Percentiles rank a stretch among this genome's conserved stretches.
Evolutionary conservation across 108 stramenopile species (phyloP).

Genomic region (Schizochytrium sp.): DNA sequence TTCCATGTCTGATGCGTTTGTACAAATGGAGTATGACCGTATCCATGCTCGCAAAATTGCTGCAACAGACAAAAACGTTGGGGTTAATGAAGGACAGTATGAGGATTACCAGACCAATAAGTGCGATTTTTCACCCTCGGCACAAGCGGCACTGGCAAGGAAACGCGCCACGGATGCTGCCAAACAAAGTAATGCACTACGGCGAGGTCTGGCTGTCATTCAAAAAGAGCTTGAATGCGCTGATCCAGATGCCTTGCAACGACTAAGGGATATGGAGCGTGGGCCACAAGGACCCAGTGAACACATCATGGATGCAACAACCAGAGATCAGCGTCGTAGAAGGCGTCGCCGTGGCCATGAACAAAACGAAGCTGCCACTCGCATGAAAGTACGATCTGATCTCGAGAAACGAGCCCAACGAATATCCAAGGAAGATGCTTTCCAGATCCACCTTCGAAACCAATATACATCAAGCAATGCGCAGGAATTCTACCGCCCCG

Average conservation of each 20-base stretch:
- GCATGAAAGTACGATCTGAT: slow-evolving; percentile 15
- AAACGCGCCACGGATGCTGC: background rate
- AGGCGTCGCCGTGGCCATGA: background rate
- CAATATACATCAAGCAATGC: background rate
- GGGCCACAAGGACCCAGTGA: background rate
- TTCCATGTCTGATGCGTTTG: slow-evolving; percentile 34
- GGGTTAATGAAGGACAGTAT: background rate
- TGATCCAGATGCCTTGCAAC: background rate
- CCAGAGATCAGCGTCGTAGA: background rate
- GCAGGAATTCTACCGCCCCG: background rate
- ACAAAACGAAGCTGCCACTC: background rate
- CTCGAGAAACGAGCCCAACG: slow-evolving; percentile 48
- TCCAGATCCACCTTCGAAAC: background rate
- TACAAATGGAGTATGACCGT: slow-evolving; percentile 20
- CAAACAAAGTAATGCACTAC: background rate
- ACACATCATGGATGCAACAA: background rate
- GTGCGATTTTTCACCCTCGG: no score
- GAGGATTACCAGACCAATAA: no score
- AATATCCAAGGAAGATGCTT: background rate
- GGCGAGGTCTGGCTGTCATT: background rate
- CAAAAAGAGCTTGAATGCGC: background rate
- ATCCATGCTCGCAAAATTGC: background rate
- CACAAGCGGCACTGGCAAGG: background rate
- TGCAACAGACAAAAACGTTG: background rate
- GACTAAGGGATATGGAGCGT: background rate